Evolutionary conservation across 2,329 filamentous ascomycete species (phyloP), one percentile per base, ranked within the genome.

Genomic region (Xylaria sp.): DNA sequence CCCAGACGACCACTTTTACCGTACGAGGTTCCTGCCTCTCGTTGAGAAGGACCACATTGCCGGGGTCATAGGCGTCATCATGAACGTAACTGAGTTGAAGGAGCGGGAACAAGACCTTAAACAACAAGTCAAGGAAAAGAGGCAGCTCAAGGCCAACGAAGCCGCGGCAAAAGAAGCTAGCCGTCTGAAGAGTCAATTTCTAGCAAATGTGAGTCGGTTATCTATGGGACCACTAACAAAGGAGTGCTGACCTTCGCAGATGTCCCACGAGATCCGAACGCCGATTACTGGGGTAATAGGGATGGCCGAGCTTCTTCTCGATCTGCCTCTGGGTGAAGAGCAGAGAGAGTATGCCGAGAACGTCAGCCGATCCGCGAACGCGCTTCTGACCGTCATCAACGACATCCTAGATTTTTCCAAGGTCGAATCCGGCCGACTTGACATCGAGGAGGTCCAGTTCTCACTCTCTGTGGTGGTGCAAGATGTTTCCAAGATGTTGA

Each of bases 341-440:
- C 88, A 91, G 64, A 79, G 81, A 53, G 88, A 92, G 52, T 90
- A 85, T 57, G 86, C 89, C 2, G 87, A 91, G 61, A 91, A 91
- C 57, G 90, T 93, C 6, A 86, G 90, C 64, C 81, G 88, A 47
- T 92, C 89, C 5, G 90, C 88, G 0, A 92, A 93, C 59, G 91
- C 89, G 1, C 75, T 96, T 2, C 77, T 96, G 18, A 93, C 90
- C 0, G 88, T 96, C 39, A 95, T 96, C 71, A 95, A 96, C 66
- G 91, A 96, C 65, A 95, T 95, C 50, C 76, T 96, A 1, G 91
- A 95, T 71, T 92, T 95, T 69, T 94, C 90, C 3, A 95, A 95
- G 70, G 87, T 91, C 1, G 90, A 92, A 68, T 90, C 87, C 7
- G 89, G 90, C 2, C 79, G 87, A 7, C 73, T 92, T 18, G 89